A percentile compares a stretch with the other conserved stretches of the same genome.
Conservation (phyloP, 225 moss, liverwort and hornwort genomes). For the Bryoerythrophyllum caledonicum region DNA sequence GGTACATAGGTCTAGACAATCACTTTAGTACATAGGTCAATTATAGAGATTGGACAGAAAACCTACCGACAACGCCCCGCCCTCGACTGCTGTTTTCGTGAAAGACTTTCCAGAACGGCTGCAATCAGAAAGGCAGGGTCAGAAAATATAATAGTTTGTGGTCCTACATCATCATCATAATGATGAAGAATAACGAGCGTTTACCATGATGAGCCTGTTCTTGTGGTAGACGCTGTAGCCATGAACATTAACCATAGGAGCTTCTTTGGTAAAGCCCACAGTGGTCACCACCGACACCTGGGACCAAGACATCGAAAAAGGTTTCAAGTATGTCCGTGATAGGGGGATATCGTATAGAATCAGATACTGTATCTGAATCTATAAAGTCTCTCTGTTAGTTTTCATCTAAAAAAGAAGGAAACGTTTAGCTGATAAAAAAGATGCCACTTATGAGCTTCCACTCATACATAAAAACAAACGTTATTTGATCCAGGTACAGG, state of each 20-base stretch:
- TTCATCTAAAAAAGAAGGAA: background rate
- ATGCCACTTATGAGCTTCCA: background rate
- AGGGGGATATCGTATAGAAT: too few species aligned
- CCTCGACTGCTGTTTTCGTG: constrained; percentile 75
- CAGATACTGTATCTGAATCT: background rate
- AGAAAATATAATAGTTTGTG: background rate
- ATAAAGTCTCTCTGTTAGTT: too few species aligned
- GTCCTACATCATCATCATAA: background rate
- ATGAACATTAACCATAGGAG: constrained; percentile 70
- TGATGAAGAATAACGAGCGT: background rate
- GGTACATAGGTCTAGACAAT: background rate
- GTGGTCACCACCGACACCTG: constrained; percentile 54
- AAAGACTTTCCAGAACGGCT: constrained; percentile 86
- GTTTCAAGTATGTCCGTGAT: background rate
- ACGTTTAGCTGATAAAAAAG: background rate
- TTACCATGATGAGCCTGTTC: constrained; percentile 75
- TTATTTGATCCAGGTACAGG: constrained; percentile 3
- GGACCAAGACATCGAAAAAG: background rate
- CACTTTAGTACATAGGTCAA: background rate
- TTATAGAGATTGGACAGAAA: background rate
- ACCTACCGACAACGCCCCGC: constrained; percentile 68
- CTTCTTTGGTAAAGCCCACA: constrained; percentile 82
- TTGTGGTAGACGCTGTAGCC: constrained; percentile 85
- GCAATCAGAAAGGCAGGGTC: constrained; percentile 19
- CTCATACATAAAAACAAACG: background rate